Evolutionary conservation across 176 grass and related monocot species (phyloP).

Genomic region (Carex pumila): DNA sequence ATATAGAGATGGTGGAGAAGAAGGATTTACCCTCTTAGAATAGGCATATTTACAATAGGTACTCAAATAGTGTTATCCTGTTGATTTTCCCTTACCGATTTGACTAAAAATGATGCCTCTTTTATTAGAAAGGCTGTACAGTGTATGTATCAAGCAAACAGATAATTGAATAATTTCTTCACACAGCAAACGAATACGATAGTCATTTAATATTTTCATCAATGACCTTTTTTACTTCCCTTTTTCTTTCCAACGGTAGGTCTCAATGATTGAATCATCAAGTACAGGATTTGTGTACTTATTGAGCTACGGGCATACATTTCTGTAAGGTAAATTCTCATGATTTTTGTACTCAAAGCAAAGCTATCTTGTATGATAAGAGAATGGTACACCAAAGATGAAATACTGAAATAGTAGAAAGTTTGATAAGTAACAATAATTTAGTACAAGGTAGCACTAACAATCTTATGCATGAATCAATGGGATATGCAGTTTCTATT

Average conservation of each 20-base stretch:
- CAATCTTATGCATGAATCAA: background rate
- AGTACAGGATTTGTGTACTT: background rate
- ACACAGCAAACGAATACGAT: background rate
- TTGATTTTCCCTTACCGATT: background rate
- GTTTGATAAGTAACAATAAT: background rate
- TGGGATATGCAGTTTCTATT: background rate
- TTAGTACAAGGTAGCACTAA: background rate
- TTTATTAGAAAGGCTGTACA: constrained; percentile 18
- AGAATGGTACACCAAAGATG: background rate
- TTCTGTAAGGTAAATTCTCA: background rate
- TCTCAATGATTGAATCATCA: background rate
- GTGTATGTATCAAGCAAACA: constrained; percentile 15
- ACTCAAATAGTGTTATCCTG: background rate
- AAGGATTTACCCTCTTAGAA: background rate
- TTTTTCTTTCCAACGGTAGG: background rate
- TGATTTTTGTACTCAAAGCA: background rate
- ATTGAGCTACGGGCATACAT: background rate
- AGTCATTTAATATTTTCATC: background rate
- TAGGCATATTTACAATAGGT: constrained; percentile 21
- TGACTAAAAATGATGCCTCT: background rate
- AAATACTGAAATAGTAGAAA: background rate
- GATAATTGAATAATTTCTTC: background rate
- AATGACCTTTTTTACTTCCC: background rate
- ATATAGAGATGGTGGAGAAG: constrained; percentile 9
- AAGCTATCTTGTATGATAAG: background rate